phyloP scores from a whole-genome alignment of 169 alveolate genomes.

The Plasmodium gonderi region DNA sequence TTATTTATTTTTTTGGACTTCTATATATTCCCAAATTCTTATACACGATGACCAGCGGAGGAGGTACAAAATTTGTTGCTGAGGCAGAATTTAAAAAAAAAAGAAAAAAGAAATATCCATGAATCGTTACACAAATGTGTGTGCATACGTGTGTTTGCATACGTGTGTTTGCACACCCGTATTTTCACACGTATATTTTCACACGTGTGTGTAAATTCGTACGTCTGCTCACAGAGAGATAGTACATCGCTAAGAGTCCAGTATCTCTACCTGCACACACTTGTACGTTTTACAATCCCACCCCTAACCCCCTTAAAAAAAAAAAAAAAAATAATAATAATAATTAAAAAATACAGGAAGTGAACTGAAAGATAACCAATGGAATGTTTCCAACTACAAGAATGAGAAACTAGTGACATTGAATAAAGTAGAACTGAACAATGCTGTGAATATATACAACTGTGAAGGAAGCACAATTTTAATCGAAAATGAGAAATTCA shows the following conservation, averaged over 20 bases:
- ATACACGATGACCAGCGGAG: not conserved
- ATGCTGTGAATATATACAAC: constrained; percentile 53
- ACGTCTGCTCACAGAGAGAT: not conserved
- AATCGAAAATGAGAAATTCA: constrained; percentile 37
- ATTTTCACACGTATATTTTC: not conserved
- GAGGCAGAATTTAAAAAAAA: not conserved
- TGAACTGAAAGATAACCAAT: constrained; percentile 49
- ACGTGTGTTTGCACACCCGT: not conserved
- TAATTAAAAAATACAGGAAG: not conserved
- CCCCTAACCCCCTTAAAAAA: no score
- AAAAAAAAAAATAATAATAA: no score
- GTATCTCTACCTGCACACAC: not conserved
- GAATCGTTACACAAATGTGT: not conserved
- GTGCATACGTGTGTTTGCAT: not conserved
- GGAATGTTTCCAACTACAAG: constrained; percentile 61
- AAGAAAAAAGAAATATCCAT: constrained; percentile 1
- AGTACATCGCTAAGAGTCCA: not conserved
- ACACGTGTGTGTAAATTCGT: not conserved
- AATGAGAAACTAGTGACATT: constrained; percentile 10
- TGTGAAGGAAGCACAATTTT: constrained; percentile 51
- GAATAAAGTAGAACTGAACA: constrained; percentile 24
- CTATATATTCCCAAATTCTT: no score
- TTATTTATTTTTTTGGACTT: no score
- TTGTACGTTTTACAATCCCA: not conserved
- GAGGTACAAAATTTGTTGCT: not conserved